Evolutionary conservation across 768 basidiomycete species (phyloP).

Genomic region (Kondoa subrosea): DNA sequence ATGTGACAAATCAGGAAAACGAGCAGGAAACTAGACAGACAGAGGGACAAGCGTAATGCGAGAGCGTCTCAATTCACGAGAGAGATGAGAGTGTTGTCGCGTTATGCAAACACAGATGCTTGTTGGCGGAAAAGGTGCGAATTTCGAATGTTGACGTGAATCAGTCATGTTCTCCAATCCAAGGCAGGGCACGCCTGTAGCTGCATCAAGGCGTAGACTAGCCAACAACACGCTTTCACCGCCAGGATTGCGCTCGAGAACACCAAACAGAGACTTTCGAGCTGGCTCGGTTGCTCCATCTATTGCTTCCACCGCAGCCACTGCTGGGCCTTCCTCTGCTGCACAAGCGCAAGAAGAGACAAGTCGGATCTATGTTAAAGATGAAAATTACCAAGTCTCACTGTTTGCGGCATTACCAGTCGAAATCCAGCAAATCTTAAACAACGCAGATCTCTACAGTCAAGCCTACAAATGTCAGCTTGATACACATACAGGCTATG

Average conservation of each 20-base stretch:
- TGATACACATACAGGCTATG: conserved; percentile 28
- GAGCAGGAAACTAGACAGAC: too few relatives aligned
- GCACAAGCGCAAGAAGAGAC: background rate
- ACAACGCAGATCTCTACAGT: conserved; percentile 17
- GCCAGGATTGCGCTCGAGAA: background rate
- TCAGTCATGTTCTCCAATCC: background rate
- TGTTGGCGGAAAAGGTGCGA: background rate
- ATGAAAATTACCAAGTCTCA: conserved; percentile 14
- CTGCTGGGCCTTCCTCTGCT: background rate
- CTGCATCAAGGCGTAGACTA: background rate
- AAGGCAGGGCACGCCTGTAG: background rate
- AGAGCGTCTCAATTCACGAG: background rate
- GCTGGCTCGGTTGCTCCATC: background rate
- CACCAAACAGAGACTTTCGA: background rate
- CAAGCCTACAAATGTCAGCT: conserved; percentile 19
- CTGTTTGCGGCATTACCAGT: conserved; percentile 16
- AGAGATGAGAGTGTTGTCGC: background rate
- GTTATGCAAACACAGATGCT: background rate
- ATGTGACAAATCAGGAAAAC: too few relatives aligned
- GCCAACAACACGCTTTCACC: background rate
- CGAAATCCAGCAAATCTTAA: conserved; percentile 19
- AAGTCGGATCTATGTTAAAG: conserved; percentile 20
- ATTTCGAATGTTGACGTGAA: background rate
- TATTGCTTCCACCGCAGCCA: background rate
- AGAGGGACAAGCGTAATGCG: background rate